Base-by-base conservation (phyloP, 2,329 filamentous ascomycete genomes). In the Drechslera avenae region DNA sequence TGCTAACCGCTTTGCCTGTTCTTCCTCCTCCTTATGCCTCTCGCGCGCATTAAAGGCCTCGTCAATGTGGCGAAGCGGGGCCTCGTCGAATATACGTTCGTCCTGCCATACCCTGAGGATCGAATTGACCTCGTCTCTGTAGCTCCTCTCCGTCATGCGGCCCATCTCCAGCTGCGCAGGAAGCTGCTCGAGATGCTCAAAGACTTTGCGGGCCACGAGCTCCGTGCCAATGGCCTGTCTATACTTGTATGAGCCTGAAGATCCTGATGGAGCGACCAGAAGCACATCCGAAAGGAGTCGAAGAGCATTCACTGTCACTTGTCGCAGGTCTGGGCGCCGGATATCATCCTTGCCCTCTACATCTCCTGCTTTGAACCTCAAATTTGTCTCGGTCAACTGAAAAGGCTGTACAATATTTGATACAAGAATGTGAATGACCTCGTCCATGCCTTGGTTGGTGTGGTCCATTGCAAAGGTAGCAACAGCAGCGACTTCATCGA, bases 391-490 rank as follows among this genome's bases (percentile, higher is more conserved):
- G 1, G 86, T 90, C 59, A 87, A 84, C 5, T 86, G 83, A 50
- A 95, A 85, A 0, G 94, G 94, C 43, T 82, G 84, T 52, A 88
- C 81, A 28, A 97, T 81, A 64, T 99, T 97, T 1, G 86, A 81
- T 0, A 96, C 83, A 31, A 97, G 86, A 75, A 96, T 84, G 41
- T 93, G 84, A n/a, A 96, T 91, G 30, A 97, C 87, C 75, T 97
- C 94, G 57, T 95, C 89, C 10, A 90, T 89, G 13, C 92, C 94
- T 16, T 86, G 82, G 32, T 88, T 90, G 1, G 91, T 89, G 69
- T 97, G 91, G 2, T 87, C 87, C 48, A 97, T 91, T 10, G 92
- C 92, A 73, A 97, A 97, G 3, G 88, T 83, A 1, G 92, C 93
- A 2, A 97, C 81, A 4, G 91, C 83, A 1, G 91, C 92, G 37